Evolutionary conservation across 176 grass and related monocot genomes (phyloP).

Genomic region (Bothriochloa decipiens): DNA sequence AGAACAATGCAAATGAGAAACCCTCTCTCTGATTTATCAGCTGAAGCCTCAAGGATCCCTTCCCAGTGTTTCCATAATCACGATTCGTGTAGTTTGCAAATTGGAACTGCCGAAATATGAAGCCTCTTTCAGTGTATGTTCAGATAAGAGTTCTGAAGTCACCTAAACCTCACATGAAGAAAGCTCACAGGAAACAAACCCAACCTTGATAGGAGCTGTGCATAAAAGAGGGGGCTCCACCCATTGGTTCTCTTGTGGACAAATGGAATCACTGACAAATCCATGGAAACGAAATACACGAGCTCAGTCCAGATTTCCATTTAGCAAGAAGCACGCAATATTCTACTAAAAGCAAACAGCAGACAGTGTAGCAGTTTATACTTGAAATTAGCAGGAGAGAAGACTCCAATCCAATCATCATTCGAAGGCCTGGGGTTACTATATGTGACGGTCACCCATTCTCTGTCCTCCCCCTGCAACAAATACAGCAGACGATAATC

Average conservation of each 20-base stretch:
- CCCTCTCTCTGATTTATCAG: conserved; percentile 90
- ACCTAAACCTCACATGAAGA: background rate
- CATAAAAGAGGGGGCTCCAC: conserved; percentile 77
- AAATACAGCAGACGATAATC: conserved; percentile 14
- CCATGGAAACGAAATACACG: conserved; percentile 15
- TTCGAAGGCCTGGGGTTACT: conserved; percentile 63
- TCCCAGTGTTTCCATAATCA: conserved; percentile 63
- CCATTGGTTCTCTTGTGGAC: conserved; percentile 61
- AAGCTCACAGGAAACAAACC: background rate
- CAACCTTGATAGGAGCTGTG: conserved; percentile 90
- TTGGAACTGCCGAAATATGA: conserved; percentile 66
- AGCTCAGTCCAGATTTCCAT: background rate
- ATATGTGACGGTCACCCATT: conserved; percentile 79
- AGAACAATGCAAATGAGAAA: conserved; percentile 92
- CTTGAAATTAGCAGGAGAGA: conserved; percentile 96
- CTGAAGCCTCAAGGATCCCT: conserved; percentile 79
- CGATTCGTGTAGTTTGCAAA: conserved; percentile 70
- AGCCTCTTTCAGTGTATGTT: conserved; percentile 22
- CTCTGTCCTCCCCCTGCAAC: conserved; percentile 64
- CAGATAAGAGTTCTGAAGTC: background rate
- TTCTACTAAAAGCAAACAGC: background rate
- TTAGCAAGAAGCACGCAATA: background rate
- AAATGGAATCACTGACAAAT: conserved; percentile 65
- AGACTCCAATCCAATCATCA: conserved; percentile 92
- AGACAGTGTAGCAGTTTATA: conserved; percentile 37